Evolutionary conservation across 1,284 basidiomycete species (phyloP).

Genomic region (Tilletia indica): DNA sequence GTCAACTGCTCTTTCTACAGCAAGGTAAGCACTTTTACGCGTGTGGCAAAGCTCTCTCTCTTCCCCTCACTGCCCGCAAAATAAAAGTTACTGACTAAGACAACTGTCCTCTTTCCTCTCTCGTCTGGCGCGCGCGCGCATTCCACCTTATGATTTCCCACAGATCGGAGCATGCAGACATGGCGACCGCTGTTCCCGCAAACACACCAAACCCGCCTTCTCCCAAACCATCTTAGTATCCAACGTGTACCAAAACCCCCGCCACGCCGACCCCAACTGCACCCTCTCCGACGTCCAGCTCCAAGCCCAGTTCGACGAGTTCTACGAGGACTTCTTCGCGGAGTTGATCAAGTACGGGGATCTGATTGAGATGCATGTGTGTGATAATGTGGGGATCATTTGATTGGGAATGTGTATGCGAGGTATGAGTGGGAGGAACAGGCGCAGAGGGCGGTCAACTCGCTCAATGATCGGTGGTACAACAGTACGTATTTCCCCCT

Average conservation of each 20-base stretch:
- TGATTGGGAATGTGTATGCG: conserved; percentile 98
- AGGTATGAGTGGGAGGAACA: conserved; percentile 98
- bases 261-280: conserved; percentile 78
- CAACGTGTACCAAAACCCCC: conserved; percentile 99
- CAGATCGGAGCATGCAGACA: conserved; percentile 92
- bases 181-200: conserved; percentile 92
- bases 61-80: too few relatives aligned
- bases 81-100: too few relatives aligned
- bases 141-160: not conserved
- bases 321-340: conserved; percentile 76
- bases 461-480: conserved; percentile 95
- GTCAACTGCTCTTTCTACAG: conserved; percentile 95
- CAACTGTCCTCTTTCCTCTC: conserved; percentile 19
- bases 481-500: conserved; percentile 65
- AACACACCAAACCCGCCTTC: conserved; percentile 95
- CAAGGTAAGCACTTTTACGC: conserved; percentile 64
- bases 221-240: conserved; percentile 95
- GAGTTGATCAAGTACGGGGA: conserved; percentile 93
- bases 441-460: conserved; percentile 87
- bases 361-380: conserved; percentile 88
- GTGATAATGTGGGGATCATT: conserved; percentile 97
- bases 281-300: conserved; percentile 73
- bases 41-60: not conserved
- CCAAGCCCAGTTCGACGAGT: conserved; percentile 92
- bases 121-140: not conserved